phyloP scores from a whole-genome alignment of 306 rosid genomes.

The Fragaria nilgerrensis region DNA sequence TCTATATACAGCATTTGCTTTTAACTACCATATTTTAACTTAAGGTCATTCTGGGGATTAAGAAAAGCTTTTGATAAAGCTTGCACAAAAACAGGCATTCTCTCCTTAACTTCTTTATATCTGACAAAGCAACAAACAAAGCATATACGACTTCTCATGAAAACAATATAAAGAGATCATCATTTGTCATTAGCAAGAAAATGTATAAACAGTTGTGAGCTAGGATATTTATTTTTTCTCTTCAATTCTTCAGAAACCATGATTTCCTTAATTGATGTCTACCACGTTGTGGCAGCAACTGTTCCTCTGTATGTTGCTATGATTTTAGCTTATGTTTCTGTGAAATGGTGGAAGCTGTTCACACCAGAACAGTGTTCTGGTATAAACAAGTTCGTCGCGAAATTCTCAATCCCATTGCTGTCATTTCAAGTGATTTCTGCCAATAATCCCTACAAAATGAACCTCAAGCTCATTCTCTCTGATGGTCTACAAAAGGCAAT shows the following conservation, averaged over 20 bases:
- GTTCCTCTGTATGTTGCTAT: slow-evolving; percentile 82
- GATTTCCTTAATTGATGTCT: slow-evolving; percentile 70
- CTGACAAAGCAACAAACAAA: slow-evolving; percentile 48
- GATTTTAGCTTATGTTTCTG: slow-evolving; percentile 78
- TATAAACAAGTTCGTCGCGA: slow-evolving; percentile 89
- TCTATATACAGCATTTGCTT: slow-evolving; percentile 11
- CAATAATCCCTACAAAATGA: slow-evolving; percentile 77
- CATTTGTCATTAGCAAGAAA: slow-evolving; percentile 26
- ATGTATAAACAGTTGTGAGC: slow-evolving; percentile 19
- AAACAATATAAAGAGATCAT: slow-evolving; percentile 45
- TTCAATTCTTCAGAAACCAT: slow-evolving; percentile 33
- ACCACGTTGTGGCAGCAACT: slow-evolving; percentile 79
- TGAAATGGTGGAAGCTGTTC: slow-evolving; percentile 91
- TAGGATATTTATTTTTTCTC: slow-evolving; percentile 2
- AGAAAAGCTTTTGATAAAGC: slow-evolving; percentile 59
- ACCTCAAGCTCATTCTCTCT: slow-evolving; percentile 57
- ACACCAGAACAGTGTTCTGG: slow-evolving; percentile 91
- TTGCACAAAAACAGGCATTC: slow-evolving; percentile 49
- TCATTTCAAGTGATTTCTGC: slow-evolving; percentile 82
- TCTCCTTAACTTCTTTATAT: slow-evolving; percentile 37
- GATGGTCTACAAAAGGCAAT: slow-evolving; percentile 70
- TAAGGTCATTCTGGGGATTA: slow-evolving; percentile 37
- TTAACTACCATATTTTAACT: slow-evolving; percentile 4
- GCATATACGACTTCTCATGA: slow-evolving; percentile 6
- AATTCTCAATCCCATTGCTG: slow-evolving; percentile 83